Conservation (phyloP, 805 yeast species). For the Spathaspora gorwiae region DNA sequence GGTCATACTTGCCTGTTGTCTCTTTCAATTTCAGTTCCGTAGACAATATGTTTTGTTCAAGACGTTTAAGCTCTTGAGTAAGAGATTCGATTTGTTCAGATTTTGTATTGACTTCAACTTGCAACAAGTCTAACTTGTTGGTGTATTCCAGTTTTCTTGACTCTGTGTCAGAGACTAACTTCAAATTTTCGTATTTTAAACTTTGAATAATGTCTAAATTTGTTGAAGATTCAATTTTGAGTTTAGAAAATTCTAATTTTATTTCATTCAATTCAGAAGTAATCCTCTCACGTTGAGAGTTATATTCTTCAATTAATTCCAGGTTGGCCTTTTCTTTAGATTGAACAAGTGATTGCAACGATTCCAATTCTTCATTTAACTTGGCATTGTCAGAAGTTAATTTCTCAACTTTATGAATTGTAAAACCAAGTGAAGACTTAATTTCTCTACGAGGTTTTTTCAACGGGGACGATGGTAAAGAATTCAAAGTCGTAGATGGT, state of each 20-base stretch:
- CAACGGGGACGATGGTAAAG: not conserved
- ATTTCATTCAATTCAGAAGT: not conserved
- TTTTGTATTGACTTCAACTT: not conserved
- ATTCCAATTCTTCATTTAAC: not conserved
- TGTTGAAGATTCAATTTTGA: not conserved
- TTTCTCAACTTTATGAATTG: not conserved
- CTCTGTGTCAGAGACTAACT: not conserved
- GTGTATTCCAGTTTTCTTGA: not conserved
- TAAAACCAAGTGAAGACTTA: not conserved
- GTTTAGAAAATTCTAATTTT: not conserved
- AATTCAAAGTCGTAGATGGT: not conserved
- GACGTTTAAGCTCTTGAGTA: not conserved
- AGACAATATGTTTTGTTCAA: too few species aligned
- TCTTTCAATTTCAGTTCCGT: not conserved
- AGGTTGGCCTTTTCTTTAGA: slow-evolving; percentile 1
- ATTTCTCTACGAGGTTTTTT: not conserved
- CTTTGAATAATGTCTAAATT: too few species aligned
- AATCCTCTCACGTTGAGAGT: not conserved
- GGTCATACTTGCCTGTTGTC: not conserved
- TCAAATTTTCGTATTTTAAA: not conserved
- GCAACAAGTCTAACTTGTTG: not conserved
- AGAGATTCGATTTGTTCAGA: not conserved
- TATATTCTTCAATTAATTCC: not conserved
- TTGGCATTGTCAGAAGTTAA: not conserved
- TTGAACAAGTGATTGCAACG: not conserved